Evolutionary conservation across 192 early-diverging fungal genomes (phyloP), one percentile per base, ranked within the genome.

Genomic region (Chytriomyces hyalinus): DNA sequence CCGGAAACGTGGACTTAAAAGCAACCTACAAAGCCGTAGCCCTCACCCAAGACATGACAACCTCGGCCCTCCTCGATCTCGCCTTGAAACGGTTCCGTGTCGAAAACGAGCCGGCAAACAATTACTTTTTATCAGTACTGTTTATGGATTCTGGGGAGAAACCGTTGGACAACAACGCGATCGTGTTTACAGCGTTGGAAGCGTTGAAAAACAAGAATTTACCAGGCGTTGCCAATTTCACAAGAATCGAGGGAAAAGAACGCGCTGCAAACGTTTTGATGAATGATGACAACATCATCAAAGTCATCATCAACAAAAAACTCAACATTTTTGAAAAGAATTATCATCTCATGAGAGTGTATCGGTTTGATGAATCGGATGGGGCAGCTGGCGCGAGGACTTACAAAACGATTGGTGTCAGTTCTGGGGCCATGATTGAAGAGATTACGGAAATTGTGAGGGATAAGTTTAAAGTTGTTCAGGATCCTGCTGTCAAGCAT

Each of bases 221-320:
- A 4, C 85, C 85, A 0, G 85, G 85, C 22, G 76, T 86, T 24
- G 81, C 78, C 44, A 76, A 71, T 57, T 66, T 49, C 61, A 45
- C 8, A 3, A 36, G 49, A 24, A 20, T 73, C 36, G 71, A 73
- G 10, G 80, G 80, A 22, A 67, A 72, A 8, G 49, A 59, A 36
- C 43, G n/a, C 7, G 65, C 13, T 8, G 22, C 61, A 61, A 26
- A 48, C 61, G 76, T 86, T 5, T 76, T 79, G 57, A 73, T 84
- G 61, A 84, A 82, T 28, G 85, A 86, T 74, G 85, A 86, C 45
- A 86, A 86, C 74, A 84, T 86, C 76, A 84, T 86, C 78, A 80
- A 81, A 66, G 80, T 86, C 13, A 83, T 86, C 75, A 84, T 86
- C 75, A 86, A 86, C 81, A 86, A 86, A 65, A 78, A 82, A 70